Percentiles rank a stretch among this genome's conserved stretches.
Evolutionary conservation across 208 protist species (phyloP).

Genomic region (Crithidia sp.): DNA sequence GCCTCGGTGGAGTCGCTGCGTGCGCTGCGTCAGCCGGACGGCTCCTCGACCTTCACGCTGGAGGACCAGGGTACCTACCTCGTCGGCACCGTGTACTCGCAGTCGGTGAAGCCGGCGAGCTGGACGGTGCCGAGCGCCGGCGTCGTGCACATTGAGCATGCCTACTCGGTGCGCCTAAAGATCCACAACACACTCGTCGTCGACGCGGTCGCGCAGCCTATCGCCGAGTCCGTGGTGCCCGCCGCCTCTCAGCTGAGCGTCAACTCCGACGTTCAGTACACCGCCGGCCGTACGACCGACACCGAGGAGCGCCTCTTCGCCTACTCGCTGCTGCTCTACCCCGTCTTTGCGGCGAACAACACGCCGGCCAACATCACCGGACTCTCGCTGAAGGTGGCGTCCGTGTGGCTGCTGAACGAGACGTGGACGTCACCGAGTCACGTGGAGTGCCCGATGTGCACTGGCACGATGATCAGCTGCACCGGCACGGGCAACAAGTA

Average conservation of each 20-base stretch:
- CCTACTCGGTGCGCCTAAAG: conserved; percentile 57
- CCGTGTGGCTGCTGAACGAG: conserved; percentile 52
- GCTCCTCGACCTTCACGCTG: conserved; percentile 64
- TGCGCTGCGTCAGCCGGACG: conserved; percentile 63
- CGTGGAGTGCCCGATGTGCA: conserved; percentile 74
- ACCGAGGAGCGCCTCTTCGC: conserved; percentile 79
- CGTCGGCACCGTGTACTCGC: conserved; percentile 76
- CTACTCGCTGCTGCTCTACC: conserved; percentile 76
- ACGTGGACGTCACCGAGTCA: conserved; percentile 64
- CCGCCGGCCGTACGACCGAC: conserved; percentile 34
- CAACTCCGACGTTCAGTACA: conserved; percentile 65
- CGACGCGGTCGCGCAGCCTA: conserved; percentile 31
- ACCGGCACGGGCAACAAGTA: conserved; percentile 53
- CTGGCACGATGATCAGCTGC: conserved; percentile 60
- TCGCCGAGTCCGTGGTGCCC: background rate
- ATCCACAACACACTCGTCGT: conserved; percentile 66
- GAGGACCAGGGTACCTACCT: conserved; percentile 49
- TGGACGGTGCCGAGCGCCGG: conserved; percentile 54
- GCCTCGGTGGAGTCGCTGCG: conserved; percentile 73
- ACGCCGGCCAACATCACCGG: conserved; percentile 37
- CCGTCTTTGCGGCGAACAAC: conserved; percentile 46
- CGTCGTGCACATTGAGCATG: conserved; percentile 42
- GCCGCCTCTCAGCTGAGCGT: conserved; percentile 24
- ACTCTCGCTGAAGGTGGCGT: conserved; percentile 22
- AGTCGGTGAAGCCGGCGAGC: conserved; percentile 75